Base-by-base conservation (phyloP, 371 early-diverging fungal genomes). In the Rhizopus arrhizus region DNA sequence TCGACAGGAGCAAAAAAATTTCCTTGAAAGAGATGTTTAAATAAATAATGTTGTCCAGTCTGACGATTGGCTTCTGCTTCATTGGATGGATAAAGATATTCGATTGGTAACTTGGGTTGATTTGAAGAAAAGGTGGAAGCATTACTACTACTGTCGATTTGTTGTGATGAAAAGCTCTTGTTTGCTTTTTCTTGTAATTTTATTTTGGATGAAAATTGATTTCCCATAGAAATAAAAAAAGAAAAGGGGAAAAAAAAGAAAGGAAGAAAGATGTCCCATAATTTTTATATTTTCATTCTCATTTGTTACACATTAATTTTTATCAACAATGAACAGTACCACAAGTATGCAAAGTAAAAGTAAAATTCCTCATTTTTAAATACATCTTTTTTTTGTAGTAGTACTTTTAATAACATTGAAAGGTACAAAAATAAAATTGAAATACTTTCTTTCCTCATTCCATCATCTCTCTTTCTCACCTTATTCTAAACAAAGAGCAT, bases 1-100 rank as follows among this genome's bases (percentile, higher is more conserved):
- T 68, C 64, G 1, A 79, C 60, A 9, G 77, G 80, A 1, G 77
- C 73, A 56, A 63, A 69, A 32, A 67, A 66, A 51, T 58, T 73
- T 9, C 46, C 56, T 52, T 75, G 73, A 38, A 74, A 80, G 2
- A 77, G 40, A 47, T 72, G 67, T 56, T 73, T 74, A 5, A 72
- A 56, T 3, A 75, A 45, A 60, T 64, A 71, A 53, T 77, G 74
- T 22, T 63, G 49, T 10, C 57, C 42, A 41, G 52, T 57, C 29
- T 62, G 67, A 15, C 74, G 69, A 11, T 49, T 53, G 11, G 55
- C 60, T 41, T 76, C 80, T 5, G 35, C 4, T 7, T 47, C 46
- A 16, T 58, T 65, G n/a, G 59, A 41, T 29, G 66, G 62, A 56
- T 38, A 49, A 28, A 35, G 15, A 59, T 49, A 59, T 43, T 56